These are phyloP conservation scores for Taphrina deformans DNA, from an alignment of 1,139 yeast species.

Conservation along the genomic window DNA sequence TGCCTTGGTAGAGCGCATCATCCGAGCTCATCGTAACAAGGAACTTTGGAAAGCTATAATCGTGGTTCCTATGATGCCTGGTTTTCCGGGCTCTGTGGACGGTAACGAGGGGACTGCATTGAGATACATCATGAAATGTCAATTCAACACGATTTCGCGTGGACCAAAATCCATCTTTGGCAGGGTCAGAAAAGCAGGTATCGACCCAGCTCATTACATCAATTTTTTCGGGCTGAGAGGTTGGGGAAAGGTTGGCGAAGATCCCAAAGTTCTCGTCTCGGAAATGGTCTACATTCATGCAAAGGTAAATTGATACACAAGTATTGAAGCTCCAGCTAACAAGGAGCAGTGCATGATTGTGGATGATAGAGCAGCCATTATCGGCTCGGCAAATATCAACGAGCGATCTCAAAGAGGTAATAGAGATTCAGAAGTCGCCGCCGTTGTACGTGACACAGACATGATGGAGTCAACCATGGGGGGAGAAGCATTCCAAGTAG, in stretches of 20 bases:
- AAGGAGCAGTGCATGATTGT: slow-evolving; percentile 58
- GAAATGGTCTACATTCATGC: slow-evolving; percentile 95
- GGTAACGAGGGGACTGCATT: slow-evolving; percentile 91
- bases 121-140: slow-evolving; percentile 95
- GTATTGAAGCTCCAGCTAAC: slow-evolving; percentile 11
- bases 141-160: slow-evolving; percentile 86
- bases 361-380: slow-evolving; percentile 90
- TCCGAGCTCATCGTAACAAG: slow-evolving; percentile 76
- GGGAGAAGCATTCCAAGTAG: slow-evolving; percentile 76
- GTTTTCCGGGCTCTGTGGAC: slow-evolving; percentile 92
- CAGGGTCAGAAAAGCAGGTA: slow-evolving; percentile 72
- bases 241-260: slow-evolving; percentile 90
- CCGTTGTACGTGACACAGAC: slow-evolving; percentile 79
- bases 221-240: slow-evolving; percentile 89
- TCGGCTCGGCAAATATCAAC: slow-evolving; percentile 94
- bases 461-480: slow-evolving; percentile 74
- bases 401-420: slow-evolving; percentile 93
- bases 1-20: slow-evolving; percentile 91
- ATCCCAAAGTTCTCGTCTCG: slow-evolving; percentile 64
- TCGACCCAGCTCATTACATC: slow-evolving; percentile 81
- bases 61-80: slow-evolving; percentile 95
- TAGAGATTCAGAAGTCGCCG: slow-evolving; percentile 93
- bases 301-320: slow-evolving; percentile 49
- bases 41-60: slow-evolving; percentile 87
- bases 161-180: slow-evolving; percentile 90